A percentile compares a stretch with the other conserved stretches of the same genome.
phyloP scores from a whole-genome alignment of 106 monocot species.

The Xerophyta viscosa region DNA sequence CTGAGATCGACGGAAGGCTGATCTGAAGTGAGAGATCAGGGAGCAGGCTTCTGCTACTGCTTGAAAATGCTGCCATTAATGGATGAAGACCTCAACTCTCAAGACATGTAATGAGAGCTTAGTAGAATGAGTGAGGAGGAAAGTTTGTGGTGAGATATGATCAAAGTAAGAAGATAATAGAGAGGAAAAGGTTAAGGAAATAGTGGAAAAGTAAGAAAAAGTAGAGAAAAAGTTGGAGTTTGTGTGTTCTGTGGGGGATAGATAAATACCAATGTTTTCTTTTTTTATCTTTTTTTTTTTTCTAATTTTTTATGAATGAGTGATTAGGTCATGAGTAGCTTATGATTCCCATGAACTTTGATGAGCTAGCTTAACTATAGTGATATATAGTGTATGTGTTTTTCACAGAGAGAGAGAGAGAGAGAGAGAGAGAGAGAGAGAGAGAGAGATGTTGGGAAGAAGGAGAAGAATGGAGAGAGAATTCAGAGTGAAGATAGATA shows the following conservation, averaged over 20 bases:
- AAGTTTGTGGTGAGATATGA: neutral
- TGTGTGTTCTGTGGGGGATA: neutral
- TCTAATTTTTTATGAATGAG: no score
- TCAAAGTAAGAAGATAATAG: neutral
- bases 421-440: no score
- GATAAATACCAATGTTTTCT: conserved; percentile 17
- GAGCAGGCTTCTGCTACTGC: conserved; percentile 1
- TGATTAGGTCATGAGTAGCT: conserved; percentile 56
- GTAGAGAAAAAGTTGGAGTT: neutral
- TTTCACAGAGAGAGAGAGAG: no score
- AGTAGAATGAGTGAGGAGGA: no score
- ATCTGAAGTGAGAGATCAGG: conserved; percentile 39
- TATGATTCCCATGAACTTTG: conserved; percentile 26
- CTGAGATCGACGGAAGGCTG: conserved; percentile 18
- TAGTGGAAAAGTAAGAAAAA: conserved; percentile 2
- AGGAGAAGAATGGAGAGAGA: no score
- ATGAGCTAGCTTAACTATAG: no score
- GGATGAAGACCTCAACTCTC: neutral
- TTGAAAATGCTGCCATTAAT: neutral
- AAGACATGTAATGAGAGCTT: conserved; percentile 1
- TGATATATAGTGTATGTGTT: no score
- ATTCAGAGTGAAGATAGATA: no score
- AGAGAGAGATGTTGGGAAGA: no score
- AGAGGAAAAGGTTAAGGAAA: conserved; percentile 11
- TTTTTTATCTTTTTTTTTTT: no score